These are phyloP conservation scores for Globisporangium acanthophoron DNA, from an alignment of 352 stramenopile genomes.

Conservation along the genomic window DNA sequence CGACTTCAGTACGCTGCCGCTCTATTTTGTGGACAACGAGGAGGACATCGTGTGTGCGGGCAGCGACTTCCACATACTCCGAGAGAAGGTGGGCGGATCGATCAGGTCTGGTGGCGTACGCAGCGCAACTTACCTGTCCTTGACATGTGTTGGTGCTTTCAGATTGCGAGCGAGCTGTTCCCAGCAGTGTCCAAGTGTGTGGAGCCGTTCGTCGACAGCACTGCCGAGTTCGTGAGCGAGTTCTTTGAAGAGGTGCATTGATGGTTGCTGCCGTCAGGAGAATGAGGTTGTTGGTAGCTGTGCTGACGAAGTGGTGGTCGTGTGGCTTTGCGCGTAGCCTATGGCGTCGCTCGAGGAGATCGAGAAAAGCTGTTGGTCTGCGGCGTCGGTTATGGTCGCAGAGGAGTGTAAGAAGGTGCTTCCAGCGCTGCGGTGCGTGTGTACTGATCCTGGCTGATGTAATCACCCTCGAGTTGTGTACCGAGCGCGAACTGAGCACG, in stretches of 20 bases:
- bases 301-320: not conserved
- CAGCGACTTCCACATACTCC: slow-evolving; percentile 68
- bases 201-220: slow-evolving; percentile 37
- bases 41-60: slow-evolving; percentile 69
- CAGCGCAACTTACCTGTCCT: slow-evolving; percentile 1
- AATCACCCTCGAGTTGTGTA: not conserved
- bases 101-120: not conserved
- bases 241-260: slow-evolving; percentile 34
- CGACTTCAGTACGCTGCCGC: slow-evolving; percentile 31
- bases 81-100: slow-evolving; percentile 31
- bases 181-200: slow-evolving; percentile 26
- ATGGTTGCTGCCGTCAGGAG: not conserved
- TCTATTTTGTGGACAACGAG: slow-evolving; percentile 41
- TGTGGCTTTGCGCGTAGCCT: slow-evolving; percentile 18
- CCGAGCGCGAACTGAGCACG: not conserved
- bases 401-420: slow-evolving; percentile 86
- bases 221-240: slow-evolving; percentile 37
- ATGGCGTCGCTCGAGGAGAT: slow-evolving; percentile 32
- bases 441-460: not conserved
- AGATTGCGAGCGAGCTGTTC: slow-evolving; percentile 56
- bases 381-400: slow-evolving; percentile 45
- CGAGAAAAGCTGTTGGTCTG: slow-evolving; percentile 62
- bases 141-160: not conserved
- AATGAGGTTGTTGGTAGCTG: not conserved
- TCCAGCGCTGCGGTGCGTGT: slow-evolving; percentile 62